These are phyloP conservation scores for Pelargonium myrrhifolium DNA, from an alignment of 441 rosid genomes.

Conservation along the genomic window DNA sequence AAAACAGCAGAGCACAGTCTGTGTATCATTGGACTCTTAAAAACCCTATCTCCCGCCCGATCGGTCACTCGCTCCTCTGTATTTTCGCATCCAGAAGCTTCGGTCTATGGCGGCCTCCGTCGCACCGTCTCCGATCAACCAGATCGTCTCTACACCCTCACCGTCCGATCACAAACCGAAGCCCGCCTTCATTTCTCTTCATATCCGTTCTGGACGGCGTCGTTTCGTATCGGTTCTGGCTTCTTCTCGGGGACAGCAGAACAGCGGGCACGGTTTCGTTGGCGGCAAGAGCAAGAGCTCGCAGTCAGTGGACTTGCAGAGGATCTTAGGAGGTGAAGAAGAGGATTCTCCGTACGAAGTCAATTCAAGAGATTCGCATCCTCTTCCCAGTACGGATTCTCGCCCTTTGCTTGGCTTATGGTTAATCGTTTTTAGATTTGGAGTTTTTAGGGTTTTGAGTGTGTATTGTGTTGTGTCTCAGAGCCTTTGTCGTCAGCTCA, in stretches of 20 bases:
- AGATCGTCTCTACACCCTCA: neutral
- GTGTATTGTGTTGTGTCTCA: constrained; percentile 16
- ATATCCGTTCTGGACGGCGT: constrained; percentile 19
- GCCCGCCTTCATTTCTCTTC: constrained; percentile 2
- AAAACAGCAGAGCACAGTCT: no score
- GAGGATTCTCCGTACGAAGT: constrained; percentile 26
- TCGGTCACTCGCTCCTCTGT: neutral
- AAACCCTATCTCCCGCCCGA: neutral
- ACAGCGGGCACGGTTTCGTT: constrained; percentile 8
- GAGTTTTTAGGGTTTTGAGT: neutral
- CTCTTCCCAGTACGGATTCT: constrained; percentile 50
- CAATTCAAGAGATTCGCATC: constrained; percentile 30
- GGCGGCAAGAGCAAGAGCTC: constrained; percentile 13
- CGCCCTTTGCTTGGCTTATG: neutral
- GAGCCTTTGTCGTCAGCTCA: constrained; percentile 71
- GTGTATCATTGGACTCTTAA: neutral
- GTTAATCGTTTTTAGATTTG: neutral
- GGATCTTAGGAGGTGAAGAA: constrained; percentile 11
- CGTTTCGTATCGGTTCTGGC: constrained; percentile 20
- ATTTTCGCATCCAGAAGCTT: neutral
- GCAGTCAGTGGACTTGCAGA: constrained; percentile 34
- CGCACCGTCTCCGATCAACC: neutral
- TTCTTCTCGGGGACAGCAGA: constrained; percentile 23
- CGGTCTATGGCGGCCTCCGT: neutral
- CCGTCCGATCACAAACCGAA: constrained; percentile 20